Base-by-base conservation (phyloP, 768 basidiomycete species). In the Scleroderma citrinum region DNA sequence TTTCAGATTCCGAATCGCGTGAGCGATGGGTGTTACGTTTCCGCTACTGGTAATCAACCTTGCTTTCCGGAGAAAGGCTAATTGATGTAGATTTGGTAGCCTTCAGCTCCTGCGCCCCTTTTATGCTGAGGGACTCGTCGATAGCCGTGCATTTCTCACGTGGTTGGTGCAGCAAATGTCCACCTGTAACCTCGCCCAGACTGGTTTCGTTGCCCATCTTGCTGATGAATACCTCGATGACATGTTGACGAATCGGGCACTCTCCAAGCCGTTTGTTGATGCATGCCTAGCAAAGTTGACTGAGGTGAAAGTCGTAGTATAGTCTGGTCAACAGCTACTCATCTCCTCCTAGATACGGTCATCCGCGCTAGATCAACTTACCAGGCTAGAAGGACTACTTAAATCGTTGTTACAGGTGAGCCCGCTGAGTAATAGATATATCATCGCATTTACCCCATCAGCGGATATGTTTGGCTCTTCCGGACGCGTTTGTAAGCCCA, bases 81-180 rank as follows among this genome's bases (percentile, higher is more conserved):
- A 16, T 44, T 53, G 12, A 64, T 49, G 17, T 26, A 12, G 1
- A 24, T 16, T 53, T 31, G 26, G 7, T 46, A 92, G 89, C 53
- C 74, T 91, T 4, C 77, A 76, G 55, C 70, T 92, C 5, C 67
- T 92, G 35, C 80, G 85, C 23, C 78, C 81, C 3, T 89, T 90
- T 63, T 91, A 89, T 61, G 72, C 78, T 0, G 89, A 92, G 62
- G 85, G 87, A 21, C 72, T 92, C 14, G 83, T 92, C 13, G 89
- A 92, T 56, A 82, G 82, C 56, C 76, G 76, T 34, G 83, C 85
- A 0, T 89, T 91, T 64, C 74, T 92, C 7, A 67, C 74, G 13
- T 92, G 89, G 89, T 70, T 92, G 21, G 82, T 87, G 17, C 80
- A 85, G 49, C 87, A 90, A 59, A 81, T 87, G 78, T 60, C 64